phyloP scores from a whole-genome alignment of 75 land plant species.

The Chamaecyparis obtusa region DNA sequence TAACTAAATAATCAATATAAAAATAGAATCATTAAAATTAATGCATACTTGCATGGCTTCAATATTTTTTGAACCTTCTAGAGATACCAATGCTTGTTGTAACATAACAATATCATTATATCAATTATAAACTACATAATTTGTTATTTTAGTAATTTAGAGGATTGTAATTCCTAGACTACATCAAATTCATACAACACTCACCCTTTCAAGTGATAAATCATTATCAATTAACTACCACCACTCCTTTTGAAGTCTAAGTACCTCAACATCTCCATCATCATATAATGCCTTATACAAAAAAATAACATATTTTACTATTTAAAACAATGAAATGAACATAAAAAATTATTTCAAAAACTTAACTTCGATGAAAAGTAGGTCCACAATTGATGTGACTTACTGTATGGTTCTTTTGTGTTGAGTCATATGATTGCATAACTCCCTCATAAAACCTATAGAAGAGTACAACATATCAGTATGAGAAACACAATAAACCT shows the following conservation, averaged over 20 bases:
- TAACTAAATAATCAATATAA: not conserved
- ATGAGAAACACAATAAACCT: not conserved
- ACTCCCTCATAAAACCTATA: constrained; percentile 82
- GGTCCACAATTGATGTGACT: constrained; percentile 16
- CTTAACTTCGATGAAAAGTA: not conserved
- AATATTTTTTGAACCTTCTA: not conserved
- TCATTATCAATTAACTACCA: constrained; percentile 56
- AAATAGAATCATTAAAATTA: not conserved
- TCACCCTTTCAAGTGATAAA: not conserved
- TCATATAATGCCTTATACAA: constrained; percentile 64
- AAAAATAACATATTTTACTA: not conserved
- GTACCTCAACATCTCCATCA: constrained; percentile 89
- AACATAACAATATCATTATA: not conserved
- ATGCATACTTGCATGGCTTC: not conserved
- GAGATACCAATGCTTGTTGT: not conserved
- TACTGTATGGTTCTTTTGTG: constrained; percentile 73
- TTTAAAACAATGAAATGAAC: not conserved
- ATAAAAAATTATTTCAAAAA: not conserved
- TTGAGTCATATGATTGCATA: constrained; percentile 65
- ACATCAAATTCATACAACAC: not conserved
- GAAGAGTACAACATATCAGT: not conserved
- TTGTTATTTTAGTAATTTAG: not conserved
- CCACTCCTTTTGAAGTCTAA: constrained; percentile 76
- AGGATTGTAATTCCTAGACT: not conserved
- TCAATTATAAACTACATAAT: not conserved